These are phyloP conservation scores for Jaenimonas drosophilae DNA, from an alignment of 208 protist genomes.

Conservation along the genomic window DNA sequence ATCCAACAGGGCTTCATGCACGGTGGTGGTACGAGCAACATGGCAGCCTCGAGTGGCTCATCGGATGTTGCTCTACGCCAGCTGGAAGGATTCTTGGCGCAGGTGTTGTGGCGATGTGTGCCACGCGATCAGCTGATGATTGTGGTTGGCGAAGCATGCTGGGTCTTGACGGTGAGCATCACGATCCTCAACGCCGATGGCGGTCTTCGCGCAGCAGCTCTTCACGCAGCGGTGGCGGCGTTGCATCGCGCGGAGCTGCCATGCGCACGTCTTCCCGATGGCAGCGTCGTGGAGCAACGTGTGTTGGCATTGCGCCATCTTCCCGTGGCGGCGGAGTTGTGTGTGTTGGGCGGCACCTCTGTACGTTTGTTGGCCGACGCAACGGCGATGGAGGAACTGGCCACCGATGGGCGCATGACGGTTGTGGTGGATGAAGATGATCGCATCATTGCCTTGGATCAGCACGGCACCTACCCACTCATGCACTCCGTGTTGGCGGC, in stretches of 20 bases:
- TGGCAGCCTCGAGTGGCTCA: conserved; percentile 10
- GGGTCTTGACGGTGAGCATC: conserved; percentile 63
- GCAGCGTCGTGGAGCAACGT: conserved; percentile 35
- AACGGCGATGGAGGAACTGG: conserved; percentile 69
- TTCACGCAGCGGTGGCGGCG: conserved; percentile 62
- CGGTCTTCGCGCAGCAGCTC: conserved; percentile 35
- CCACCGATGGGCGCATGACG: conserved; percentile 47
- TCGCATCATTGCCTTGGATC: conserved; percentile 35
- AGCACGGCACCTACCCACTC: conserved; percentile 38
- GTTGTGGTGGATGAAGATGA: conserved; percentile 47
- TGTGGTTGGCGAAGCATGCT: conserved; percentile 69
- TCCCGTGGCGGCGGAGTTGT: conserved; percentile 56
- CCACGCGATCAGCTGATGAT: conserved; percentile 44
- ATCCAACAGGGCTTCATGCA: conserved; percentile 10
- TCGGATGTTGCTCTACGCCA: conserved; percentile 51
- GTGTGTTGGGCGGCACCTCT: conserved; percentile 7
- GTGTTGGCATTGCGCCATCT: conserved; percentile 24
- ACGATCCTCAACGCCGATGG: conserved; percentile 71
- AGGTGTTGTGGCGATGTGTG: conserved; percentile 40
- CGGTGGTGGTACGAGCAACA: conserved; percentile 4
- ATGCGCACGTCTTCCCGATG: conserved; percentile 58
- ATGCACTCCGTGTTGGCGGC: conserved; percentile 19
- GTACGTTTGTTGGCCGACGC: conserved; percentile 54
- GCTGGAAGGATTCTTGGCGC: conserved; percentile 54
- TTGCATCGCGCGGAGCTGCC: conserved; percentile 50